Evolutionary conservation across 345 rosid species (phyloP).

Genomic region (Salix caprea): DNA sequence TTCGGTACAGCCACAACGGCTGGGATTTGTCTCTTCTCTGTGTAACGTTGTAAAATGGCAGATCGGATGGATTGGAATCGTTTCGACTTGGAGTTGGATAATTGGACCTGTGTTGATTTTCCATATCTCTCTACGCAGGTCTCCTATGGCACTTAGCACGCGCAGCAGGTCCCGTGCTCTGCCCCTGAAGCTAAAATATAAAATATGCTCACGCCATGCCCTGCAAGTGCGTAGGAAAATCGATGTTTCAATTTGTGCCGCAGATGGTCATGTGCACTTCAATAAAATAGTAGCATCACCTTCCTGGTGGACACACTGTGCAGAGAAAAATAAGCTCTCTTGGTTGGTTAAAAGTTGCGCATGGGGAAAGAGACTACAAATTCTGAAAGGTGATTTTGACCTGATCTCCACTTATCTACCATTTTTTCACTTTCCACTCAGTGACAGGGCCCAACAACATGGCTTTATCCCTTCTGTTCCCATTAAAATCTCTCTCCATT

Average conservation of each 20-base stretch:
- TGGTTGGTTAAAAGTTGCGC: not conserved
- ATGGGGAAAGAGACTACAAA: not conserved
- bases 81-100: not conserved
- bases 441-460: not conserved
- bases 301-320: not conserved
- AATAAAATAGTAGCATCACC: not conserved
- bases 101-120: not conserved
- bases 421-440: not conserved
- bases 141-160: slow-evolving; percentile 1
- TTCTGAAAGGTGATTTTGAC: slow-evolving; percentile 8
- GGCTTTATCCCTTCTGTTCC: not conserved
- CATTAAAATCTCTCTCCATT: not conserved
- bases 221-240: not conserved
- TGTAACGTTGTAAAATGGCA: not conserved
- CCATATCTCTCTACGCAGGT: not conserved
- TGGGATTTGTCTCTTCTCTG: not conserved
- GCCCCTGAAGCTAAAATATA: not conserved
- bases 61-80: not conserved
- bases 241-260: not conserved
- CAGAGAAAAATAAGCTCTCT: not conserved
- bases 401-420: not conserved
- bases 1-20: not conserved
- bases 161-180: slow-evolving; percentile 7
- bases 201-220: not conserved
- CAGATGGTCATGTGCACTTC: slow-evolving; percentile 2